Percentiles rank a stretch among this genome's conserved stretches.
Conservation (phyloP, 225 moss, liverwort and hornwort species). For the Bryum argenteum region DNA sequence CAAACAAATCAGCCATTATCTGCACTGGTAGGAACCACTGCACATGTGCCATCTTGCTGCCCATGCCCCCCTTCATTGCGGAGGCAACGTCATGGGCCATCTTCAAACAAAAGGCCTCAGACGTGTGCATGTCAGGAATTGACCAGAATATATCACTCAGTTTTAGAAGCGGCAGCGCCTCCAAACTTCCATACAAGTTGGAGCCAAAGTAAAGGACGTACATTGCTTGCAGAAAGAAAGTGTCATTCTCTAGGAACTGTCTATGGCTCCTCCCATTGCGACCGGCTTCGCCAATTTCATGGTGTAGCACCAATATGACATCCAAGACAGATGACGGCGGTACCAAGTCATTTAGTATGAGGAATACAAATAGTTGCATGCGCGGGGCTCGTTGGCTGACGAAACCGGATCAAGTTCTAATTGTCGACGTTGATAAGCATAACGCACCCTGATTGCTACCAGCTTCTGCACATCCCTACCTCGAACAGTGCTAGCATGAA, state of each 20-base stretch:
- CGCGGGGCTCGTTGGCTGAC: not conserved
- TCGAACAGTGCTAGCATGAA: not conserved
- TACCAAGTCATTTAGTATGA: slow-evolving; percentile 1
- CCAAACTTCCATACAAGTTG: slow-evolving; percentile 7
- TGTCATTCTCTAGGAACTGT: not conserved
- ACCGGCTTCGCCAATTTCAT: not conserved
- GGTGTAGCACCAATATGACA: slow-evolving; percentile 12
- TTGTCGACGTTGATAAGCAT: not conserved
- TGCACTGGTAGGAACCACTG: not conserved
- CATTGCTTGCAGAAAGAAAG: not conserved
- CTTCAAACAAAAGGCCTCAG: not conserved
- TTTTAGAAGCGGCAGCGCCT: not conserved
- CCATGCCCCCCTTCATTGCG: not conserved
- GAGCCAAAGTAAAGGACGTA: not conserved
- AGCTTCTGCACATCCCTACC: not conserved
- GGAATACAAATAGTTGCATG: slow-evolving; percentile 8
- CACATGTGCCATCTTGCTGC: slow-evolving; percentile 12
- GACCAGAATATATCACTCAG: not conserved
- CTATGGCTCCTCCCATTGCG: not conserved
- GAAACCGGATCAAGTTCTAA: not conserved
- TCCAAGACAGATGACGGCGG: not conserved
- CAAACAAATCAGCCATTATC: not conserved
- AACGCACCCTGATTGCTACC: not conserved
- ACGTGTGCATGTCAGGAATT: not conserved
- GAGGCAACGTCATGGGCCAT: slow-evolving; percentile 13